Percentiles rank a stretch among this genome's conserved stretches.
Evolutionary conservation across 2,329 filamentous ascomycete species (phyloP).

Genomic region (Colletotrichum limetticola): DNA sequence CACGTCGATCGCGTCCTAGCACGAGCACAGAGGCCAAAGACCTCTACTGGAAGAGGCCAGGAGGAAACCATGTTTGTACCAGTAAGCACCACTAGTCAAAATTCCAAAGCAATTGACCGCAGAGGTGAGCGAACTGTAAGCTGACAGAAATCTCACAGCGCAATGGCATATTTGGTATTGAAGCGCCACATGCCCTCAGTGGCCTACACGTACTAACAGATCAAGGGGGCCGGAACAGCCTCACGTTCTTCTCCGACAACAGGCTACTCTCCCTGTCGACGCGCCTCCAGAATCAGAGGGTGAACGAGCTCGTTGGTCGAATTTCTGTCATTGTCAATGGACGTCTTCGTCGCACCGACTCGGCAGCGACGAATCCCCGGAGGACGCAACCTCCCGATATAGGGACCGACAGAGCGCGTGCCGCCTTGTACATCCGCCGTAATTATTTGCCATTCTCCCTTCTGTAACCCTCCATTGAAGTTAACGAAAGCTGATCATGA

Average conservation of each 20-base stretch:
- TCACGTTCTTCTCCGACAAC: slow-evolving; percentile 45
- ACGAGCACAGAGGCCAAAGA: slow-evolving; percentile 26
- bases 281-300: slow-evolving; percentile 42
- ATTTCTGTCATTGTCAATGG: slow-evolving; percentile 40
- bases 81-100: slow-evolving; percentile 29
- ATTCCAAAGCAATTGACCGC: too few relatives aligned
- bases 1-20: slow-evolving; percentile 43
- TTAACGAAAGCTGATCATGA: neutral
- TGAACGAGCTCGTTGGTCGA: slow-evolving; percentile 41
- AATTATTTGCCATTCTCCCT: neutral
- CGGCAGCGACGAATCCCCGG: slow-evolving; percentile 1
- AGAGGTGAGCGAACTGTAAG: neutral
- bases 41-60: neutral
- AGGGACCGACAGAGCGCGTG: slow-evolving; percentile 5
- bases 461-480: neutral
- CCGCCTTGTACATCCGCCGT: slow-evolving; percentile 30
- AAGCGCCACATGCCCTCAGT: neutral
- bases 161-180: slow-evolving; percentile 42
- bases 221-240: slow-evolving; percentile 40
- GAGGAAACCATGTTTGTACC: slow-evolving; percentile 39
- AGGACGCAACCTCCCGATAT: slow-evolving; percentile 2
- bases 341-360: slow-evolving; percentile 29
- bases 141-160: slow-evolving; percentile 35
- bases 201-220: slow-evolving; percentile 1
- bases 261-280: slow-evolving; percentile 43